phyloP scores from a whole-genome alignment of 2,329 filamentous ascomycete species.

The Chrysoporthe austroafricana region DNA sequence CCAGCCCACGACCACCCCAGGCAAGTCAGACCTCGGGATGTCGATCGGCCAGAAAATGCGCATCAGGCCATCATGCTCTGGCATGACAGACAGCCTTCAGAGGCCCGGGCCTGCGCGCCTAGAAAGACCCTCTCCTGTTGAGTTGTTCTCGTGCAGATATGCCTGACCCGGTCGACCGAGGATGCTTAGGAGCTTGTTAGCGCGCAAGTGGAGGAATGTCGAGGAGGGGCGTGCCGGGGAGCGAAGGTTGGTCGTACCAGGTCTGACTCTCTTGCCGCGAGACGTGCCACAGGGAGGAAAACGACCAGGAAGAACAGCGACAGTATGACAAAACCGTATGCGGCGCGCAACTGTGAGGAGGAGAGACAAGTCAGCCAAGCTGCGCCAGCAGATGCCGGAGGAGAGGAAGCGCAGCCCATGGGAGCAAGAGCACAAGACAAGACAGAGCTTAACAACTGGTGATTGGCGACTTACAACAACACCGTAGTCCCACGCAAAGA shows the following conservation, averaged over 20 bases:
- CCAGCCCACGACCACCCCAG: conserved; percentile 93
- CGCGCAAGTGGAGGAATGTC: conserved; percentile 30
- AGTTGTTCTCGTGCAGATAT: conserved; percentile 96
- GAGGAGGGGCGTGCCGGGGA: conserved; percentile 22
- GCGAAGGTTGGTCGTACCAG: conserved; percentile 62
- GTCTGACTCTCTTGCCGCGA: conserved; percentile 79
- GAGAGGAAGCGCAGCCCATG: not conserved
- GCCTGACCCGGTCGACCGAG: conserved; percentile 74
- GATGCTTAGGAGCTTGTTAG: conserved; percentile 64
- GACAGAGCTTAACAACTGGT: conserved; percentile 5
- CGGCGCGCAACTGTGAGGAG: conserved; percentile 69
- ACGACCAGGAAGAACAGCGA: conserved; percentile 84
- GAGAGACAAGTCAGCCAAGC: conserved; percentile 22
- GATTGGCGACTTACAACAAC: conserved; percentile 72
- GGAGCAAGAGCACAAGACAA: not conserved
- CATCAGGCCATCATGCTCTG: conserved; percentile 85
- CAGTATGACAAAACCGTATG: conserved; percentile 82
- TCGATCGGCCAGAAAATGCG: conserved; percentile 98
- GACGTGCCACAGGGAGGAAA: conserved; percentile 79
- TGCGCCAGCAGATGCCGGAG: not conserved
- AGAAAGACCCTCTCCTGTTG: conserved; percentile 92
- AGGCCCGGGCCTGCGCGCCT: conserved; percentile 41
- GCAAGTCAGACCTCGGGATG: conserved; percentile 69
- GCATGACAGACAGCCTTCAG: conserved; percentile 55
- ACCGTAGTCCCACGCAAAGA: conserved; percentile 98